These are phyloP conservation scores for Boletellus sp. DNA, from an alignment of 1,284 basidiomycete species.

Conservation along the genomic window DNA sequence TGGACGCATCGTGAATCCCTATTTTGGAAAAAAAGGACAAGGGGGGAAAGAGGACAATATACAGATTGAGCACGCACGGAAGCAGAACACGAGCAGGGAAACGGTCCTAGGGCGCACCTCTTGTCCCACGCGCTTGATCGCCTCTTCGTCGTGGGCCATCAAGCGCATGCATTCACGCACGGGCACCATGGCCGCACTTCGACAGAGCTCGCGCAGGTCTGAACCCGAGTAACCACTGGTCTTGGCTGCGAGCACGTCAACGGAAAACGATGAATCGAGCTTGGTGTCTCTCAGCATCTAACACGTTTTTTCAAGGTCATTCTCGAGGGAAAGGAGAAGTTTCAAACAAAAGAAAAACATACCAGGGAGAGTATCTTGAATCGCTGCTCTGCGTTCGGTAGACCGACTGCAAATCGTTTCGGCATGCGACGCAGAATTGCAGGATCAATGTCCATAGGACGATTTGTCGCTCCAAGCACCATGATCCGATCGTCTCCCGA, in stretches of 20 bases:
- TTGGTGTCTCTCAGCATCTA: constrained; percentile 84
- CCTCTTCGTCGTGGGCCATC: constrained; percentile 50
- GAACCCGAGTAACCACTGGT: constrained; percentile 86
- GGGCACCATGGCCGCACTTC: constrained; percentile 89
- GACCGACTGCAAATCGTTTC: constrained; percentile 88
- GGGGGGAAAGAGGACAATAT: background rate
- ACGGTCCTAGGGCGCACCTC: constrained; percentile 42
- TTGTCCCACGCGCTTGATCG: constrained; percentile 50
- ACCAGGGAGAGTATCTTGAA: constrained; percentile 88
- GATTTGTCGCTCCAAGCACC: constrained; percentile 94
- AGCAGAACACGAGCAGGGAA: background rate
- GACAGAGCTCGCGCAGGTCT: constrained; percentile 92
- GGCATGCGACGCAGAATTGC: constrained; percentile 97
- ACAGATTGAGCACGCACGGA: background rate
- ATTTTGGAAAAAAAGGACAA: too few relatives aligned
- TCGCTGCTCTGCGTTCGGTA: constrained; percentile 82
- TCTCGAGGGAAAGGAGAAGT: background rate
- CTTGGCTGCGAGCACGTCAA: constrained; percentile 66
- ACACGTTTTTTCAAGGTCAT: background rate
- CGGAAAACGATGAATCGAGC: constrained; percentile 62
- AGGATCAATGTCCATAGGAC: constrained; percentile 92
- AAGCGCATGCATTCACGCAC: constrained; percentile 82
- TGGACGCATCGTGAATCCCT: constrained; percentile 78
- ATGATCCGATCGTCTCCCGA: constrained; percentile 84
- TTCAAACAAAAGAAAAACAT: constrained; percentile 19